A percentile compares a stretch with the other conserved stretches of the same genome.
Conservation (phyloP, 2,329 filamentous ascomycete genomes). For the Xylariaceae sp. region DNA sequence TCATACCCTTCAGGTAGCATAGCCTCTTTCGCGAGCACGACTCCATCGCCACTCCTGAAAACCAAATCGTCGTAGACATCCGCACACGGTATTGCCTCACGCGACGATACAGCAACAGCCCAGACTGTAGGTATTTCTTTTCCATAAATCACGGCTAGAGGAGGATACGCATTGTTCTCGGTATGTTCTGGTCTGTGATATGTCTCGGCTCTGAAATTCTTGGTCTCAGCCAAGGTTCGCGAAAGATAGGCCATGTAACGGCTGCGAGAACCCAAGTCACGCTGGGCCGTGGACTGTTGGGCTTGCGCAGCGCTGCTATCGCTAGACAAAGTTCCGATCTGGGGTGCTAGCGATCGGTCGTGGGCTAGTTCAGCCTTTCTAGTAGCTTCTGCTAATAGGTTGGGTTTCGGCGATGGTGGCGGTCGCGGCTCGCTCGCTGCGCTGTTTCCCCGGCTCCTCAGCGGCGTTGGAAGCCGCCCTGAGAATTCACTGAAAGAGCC, state of each 20-base stretch:
- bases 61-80: constrained; percentile 84
- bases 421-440: constrained; percentile 22
- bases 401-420: constrained; percentile 14
- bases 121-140: constrained; percentile 84
- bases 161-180: constrained; percentile 71
- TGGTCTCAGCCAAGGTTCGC: constrained; percentile 67
- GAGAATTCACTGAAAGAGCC: constrained; percentile 44
- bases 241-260: constrained; percentile 61
- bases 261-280: constrained; percentile 47
- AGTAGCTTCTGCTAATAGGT: constrained; percentile 20
- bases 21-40: constrained; percentile 78
- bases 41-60: constrained; percentile 84
- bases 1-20: constrained; percentile 81
- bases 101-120: constrained; percentile 68
- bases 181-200: constrained; percentile 57
- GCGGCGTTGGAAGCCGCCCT: constrained; percentile 37
- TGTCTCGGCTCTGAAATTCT: constrained; percentile 72
- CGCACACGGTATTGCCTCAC: constrained; percentile 68
- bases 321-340: constrained; percentile 37
- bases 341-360: constrained; percentile 39
- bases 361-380: constrained; percentile 27
- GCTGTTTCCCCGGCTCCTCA: constrained; percentile 42
- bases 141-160: constrained; percentile 77
- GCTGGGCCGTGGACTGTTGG: constrained; percentile 9
- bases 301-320: constrained; percentile 23